Evolutionary conservation across 768 basidiomycete species (phyloP).

Genomic region (Collybiopsis confluens): DNA sequence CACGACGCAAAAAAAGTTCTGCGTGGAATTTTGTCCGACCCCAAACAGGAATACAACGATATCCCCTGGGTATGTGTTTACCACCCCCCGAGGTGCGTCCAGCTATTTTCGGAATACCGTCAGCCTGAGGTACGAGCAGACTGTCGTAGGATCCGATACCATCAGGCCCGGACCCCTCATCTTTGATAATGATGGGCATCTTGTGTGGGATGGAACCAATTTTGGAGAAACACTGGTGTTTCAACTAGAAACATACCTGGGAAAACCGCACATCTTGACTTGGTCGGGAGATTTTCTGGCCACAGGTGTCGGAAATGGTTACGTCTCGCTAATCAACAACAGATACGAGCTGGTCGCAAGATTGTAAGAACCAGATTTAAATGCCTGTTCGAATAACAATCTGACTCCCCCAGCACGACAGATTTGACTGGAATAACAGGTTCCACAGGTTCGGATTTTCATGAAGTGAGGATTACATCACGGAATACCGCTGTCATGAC

Average conservation of each 20-base stretch:
- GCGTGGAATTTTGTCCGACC: slow-evolving; percentile 3
- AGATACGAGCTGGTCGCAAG: not conserved
- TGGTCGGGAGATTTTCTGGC: not conserved
- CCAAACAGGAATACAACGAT: not conserved
- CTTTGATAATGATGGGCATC: not conserved
- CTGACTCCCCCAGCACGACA: not conserved
- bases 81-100: not conserved
- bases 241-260: not conserved
- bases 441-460: slow-evolving; percentile 3
- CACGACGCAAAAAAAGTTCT: not conserved
- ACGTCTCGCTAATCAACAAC: not conserved
- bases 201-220: slow-evolving; percentile 7
- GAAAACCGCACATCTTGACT: slow-evolving; percentile 2
- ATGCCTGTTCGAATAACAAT: no score
- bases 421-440: not conserved
- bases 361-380: not conserved
- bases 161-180: not conserved
- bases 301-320: slow-evolving; percentile 1
- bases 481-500: slow-evolving; percentile 1
- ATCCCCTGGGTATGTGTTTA: slow-evolving; percentile 1
- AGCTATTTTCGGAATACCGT: not conserved
- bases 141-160: not conserved
- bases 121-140: not conserved
- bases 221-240: slow-evolving; percentile 2
- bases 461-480: slow-evolving; percentile 2